Conservation (phyloP, 2,329 filamentous ascomycete genomes). For the Nectriaceae sp. region DNA sequence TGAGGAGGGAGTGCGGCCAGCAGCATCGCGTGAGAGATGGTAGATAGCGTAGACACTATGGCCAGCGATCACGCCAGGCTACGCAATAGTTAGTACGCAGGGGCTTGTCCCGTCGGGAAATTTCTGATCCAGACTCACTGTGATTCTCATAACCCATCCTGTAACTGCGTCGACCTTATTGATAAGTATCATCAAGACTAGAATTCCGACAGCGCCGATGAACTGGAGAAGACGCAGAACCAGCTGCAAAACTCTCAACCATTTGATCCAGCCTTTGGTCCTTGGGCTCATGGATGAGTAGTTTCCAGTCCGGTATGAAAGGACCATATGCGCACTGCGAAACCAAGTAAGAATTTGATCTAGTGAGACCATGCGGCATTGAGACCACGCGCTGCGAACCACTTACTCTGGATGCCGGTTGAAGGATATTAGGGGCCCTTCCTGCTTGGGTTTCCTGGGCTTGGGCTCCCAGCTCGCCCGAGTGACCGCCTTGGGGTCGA, state of each 20-base stretch:
- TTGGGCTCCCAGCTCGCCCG: slow-evolving; percentile 73
- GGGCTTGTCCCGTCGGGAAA: too few relatives aligned
- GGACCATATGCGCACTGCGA: slow-evolving; percentile 60
- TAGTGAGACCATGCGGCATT: background rate
- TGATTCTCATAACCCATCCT: slow-evolving; percentile 75
- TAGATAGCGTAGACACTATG: slow-evolving; percentile 79
- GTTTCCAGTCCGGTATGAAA: slow-evolving; percentile 61
- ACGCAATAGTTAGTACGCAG: background rate
- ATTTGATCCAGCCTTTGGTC: slow-evolving; percentile 72
- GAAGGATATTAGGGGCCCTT: slow-evolving; percentile 79
- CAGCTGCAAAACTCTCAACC: slow-evolving; percentile 69
- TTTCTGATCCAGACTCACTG: slow-evolving; percentile 65
- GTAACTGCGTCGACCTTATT: slow-evolving; percentile 64
- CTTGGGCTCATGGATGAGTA: slow-evolving; percentile 68
- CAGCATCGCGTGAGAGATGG: slow-evolving; percentile 72
- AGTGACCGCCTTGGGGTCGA: slow-evolving; percentile 86
- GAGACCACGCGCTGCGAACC: background rate
- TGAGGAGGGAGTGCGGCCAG: slow-evolving; percentile 72
- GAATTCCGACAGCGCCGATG: slow-evolving; percentile 67
- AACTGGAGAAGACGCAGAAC: slow-evolving; percentile 67
- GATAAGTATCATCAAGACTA: slow-evolving; percentile 78
- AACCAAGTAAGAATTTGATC: slow-evolving; percentile 9
- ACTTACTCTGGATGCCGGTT: slow-evolving; percentile 85
- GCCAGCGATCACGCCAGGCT: slow-evolving; percentile 76
- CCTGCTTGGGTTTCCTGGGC: slow-evolving; percentile 61